Evolutionary conservation across 2,329 filamentous ascomycete species (phyloP).

Genomic region (Aaosphaeria pasadenensis): DNA sequence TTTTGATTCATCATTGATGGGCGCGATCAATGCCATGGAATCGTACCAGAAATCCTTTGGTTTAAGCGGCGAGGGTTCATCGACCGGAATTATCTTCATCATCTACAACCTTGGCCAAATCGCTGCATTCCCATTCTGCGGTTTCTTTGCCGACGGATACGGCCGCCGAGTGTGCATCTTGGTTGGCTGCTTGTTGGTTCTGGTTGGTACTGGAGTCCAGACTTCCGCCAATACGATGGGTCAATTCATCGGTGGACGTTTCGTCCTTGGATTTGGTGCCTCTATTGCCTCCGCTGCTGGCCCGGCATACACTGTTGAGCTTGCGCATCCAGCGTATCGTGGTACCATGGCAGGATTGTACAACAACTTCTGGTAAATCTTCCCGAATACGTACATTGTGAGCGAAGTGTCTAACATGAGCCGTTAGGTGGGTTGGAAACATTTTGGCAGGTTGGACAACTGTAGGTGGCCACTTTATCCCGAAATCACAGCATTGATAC

Average conservation of each 20-base stretch:
- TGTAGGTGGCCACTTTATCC: slow-evolving; percentile 39
- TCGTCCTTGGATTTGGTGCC: slow-evolving; percentile 48
- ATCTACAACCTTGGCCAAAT: slow-evolving; percentile 51
- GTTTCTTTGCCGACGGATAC: slow-evolving; percentile 38
- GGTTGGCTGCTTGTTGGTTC: slow-evolving; percentile 51
- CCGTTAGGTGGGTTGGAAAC: slow-evolving; percentile 41
- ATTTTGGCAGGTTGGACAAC: slow-evolving; percentile 56
- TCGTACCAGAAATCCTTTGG: slow-evolving; percentile 51
- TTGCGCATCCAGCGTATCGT: slow-evolving; percentile 60
- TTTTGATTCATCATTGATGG: slow-evolving; percentile 39
- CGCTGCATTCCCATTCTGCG: slow-evolving; percentile 47
- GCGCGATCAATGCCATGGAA: slow-evolving; percentile 54
- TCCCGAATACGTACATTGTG: no score
- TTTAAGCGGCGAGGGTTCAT: slow-evolving; percentile 47
- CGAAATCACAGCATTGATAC: neutral
- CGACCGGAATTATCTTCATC: slow-evolving; percentile 48
- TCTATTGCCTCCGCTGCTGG: slow-evolving; percentile 56
- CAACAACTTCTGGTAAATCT: slow-evolving; percentile 39
- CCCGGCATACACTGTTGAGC: slow-evolving; percentile 58
- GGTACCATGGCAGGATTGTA: slow-evolving; percentile 60
- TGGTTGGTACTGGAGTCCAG: slow-evolving; percentile 53
- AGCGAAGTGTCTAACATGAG: no score
- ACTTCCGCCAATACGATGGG: slow-evolving; percentile 45
- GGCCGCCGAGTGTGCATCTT: slow-evolving; percentile 57
- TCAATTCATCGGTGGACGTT: slow-evolving; percentile 52